These are phyloP conservation scores for Chrysoporthe cubensis DNA, from an alignment of 2,329 filamentous ascomycete genomes.

Conservation along the genomic window DNA sequence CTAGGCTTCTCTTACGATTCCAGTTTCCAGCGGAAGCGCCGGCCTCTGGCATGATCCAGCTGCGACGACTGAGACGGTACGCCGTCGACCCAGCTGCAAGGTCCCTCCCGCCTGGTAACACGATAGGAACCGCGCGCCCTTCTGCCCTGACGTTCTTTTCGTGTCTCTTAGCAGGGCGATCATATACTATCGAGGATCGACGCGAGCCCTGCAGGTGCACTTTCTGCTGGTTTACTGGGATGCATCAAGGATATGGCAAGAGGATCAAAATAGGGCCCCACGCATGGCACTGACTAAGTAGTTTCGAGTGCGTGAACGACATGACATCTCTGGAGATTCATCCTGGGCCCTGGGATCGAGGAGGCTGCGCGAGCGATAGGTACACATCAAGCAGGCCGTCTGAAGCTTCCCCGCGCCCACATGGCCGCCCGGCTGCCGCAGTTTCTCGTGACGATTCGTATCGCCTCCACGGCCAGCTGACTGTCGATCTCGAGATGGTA, in stretches of 20 bases:
- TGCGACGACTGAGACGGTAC: neutral
- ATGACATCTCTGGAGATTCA: neutral
- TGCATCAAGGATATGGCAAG: neutral
- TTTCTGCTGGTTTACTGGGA: neutral
- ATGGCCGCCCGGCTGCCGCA: conserved; percentile 3
- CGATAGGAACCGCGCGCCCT: too few relatives aligned
- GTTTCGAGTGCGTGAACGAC: conserved; percentile 3
- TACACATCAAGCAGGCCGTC: neutral
- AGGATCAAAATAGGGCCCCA: neutral
- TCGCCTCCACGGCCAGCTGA: neutral
- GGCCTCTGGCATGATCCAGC: neutral
- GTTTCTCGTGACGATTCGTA: neutral
- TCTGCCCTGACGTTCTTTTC: neutral
- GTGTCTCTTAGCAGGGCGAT: neutral
- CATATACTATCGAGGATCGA: neutral
- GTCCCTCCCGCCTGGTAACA: neutral
- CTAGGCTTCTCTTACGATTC: neutral
- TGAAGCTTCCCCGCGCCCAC: conserved; percentile 9
- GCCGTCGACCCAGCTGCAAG: neutral
- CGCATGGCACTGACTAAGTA: neutral
- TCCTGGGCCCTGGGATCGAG: neutral
- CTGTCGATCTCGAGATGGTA: conserved; percentile 1
- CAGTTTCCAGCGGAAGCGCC: neutral
- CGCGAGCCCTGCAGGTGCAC: neutral
- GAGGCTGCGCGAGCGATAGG: neutral